Conservation (phyloP, 305 asterid species). For the Fraxinus nigra region DNA sequence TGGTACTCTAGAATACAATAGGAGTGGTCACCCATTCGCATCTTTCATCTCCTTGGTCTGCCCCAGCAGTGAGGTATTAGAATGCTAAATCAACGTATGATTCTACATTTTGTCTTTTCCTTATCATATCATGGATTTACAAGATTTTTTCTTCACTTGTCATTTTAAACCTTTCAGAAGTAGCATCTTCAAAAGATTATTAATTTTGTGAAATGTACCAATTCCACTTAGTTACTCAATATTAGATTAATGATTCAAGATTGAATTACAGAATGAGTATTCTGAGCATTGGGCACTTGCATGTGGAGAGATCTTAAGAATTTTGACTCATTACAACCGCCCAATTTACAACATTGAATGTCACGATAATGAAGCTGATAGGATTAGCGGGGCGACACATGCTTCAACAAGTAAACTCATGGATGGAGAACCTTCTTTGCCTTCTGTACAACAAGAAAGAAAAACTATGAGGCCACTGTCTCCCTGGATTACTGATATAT, state of each 20-base stretch:
- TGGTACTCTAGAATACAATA: constrained; percentile 71
- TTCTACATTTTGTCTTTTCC: constrained; percentile 12
- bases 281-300: constrained; percentile 99
- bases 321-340: constrained; percentile 90
- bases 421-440: constrained; percentile 38
- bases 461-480: constrained; percentile 87
- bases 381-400: constrained; percentile 62
- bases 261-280: constrained; percentile 64
- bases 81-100: constrained; percentile 10
- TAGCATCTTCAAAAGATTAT: background rate
- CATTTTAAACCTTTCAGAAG: background rate
- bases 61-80: constrained; percentile 71
- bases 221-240: background rate
- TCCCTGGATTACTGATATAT: constrained; percentile 94
- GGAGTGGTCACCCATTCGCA: constrained; percentile 75
- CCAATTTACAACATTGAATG: constrained; percentile 78
- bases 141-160: constrained; percentile 5
- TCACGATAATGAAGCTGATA: constrained; percentile 57
- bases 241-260: constrained; percentile 21
- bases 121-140: background rate
- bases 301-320: constrained; percentile 92
- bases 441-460: constrained; percentile 66
- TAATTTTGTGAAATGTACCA: background rate
- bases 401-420: constrained; percentile 70
- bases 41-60: constrained; percentile 86